A percentile compares a stretch with the other conserved stretches of the same genome.
Evolutionary conservation across 495 filamentous ascomycete genomes (phyloP).

Genomic region (Xylaria telfairii): DNA sequence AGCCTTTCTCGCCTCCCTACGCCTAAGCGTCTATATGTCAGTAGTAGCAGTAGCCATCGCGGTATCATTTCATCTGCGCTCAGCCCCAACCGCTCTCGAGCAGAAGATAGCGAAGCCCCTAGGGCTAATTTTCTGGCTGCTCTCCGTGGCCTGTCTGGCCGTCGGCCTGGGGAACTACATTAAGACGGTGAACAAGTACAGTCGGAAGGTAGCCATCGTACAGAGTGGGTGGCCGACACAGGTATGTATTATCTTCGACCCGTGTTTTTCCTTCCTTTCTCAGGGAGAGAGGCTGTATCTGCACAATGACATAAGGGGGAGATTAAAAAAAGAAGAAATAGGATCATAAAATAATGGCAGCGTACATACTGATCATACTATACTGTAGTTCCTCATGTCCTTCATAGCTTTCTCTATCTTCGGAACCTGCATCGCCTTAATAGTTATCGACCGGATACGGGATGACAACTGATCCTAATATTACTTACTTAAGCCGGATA

Average conservation of each 20-base stretch:
- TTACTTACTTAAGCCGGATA: neutral
- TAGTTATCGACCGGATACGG: conserved; percentile 42
- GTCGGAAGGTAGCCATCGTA: conserved; percentile 77
- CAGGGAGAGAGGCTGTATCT: too few relatives aligned
- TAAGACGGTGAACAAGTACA: conserved; percentile 84
- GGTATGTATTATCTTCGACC: conserved; percentile 14
- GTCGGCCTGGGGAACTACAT: conserved; percentile 88
- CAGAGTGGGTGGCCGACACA: conserved; percentile 96
- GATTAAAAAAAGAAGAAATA: neutral
- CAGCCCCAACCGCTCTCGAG: conserved; percentile 71
- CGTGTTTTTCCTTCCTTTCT: neutral
- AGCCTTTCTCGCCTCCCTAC: conserved; percentile 92
- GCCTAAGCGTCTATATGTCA: conserved; percentile 88
- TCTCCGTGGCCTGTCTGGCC: conserved; percentile 75
- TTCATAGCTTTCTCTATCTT: conserved; percentile 81
- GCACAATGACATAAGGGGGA: too few relatives aligned
- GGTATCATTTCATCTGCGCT: conserved; percentile 88
- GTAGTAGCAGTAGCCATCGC: conserved; percentile 89
- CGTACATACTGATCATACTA: neutral
- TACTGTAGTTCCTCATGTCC: conserved; percentile 62
- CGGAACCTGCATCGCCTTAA: conserved; percentile 69
- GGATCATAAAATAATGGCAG: neutral
- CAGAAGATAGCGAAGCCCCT: conserved; percentile 79
- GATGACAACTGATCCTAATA: neutral
- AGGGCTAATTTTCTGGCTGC: conserved; percentile 84